These are phyloP conservation scores for Sarcodon sp. DNA, from an alignment of 768 basidiomycete species.

Conservation along the genomic window DNA sequence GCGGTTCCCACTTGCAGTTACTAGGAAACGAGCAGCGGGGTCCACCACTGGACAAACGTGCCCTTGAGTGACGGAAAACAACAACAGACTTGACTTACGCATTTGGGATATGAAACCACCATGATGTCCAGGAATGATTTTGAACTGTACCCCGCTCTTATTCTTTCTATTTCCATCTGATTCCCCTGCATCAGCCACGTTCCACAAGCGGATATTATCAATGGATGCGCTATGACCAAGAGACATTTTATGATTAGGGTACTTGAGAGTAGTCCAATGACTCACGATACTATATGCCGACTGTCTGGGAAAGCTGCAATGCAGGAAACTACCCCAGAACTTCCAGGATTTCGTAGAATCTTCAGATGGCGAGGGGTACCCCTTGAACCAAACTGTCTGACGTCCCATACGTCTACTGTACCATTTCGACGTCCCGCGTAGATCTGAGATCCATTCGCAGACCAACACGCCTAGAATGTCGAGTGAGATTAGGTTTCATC, in stretches of 20 bases:
- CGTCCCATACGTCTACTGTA: constrained; percentile 89
- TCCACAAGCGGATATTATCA: constrained; percentile 92
- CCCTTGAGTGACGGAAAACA: constrained; percentile 3
- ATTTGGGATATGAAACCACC: constrained; percentile 90
- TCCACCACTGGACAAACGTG: constrained; percentile 55
- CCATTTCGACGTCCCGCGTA: constrained; percentile 88
- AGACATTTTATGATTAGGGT: not conserved
- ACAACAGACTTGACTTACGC: constrained; percentile 39
- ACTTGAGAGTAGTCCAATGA: constrained; percentile 8
- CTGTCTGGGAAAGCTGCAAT: constrained; percentile 87
- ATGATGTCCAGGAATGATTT: constrained; percentile 93
- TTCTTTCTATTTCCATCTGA: constrained; percentile 46
- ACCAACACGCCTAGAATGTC: constrained; percentile 78
- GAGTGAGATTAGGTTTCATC: not conserved
- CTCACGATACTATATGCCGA: constrained; percentile 83
- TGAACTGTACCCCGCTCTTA: constrained; percentile 73
- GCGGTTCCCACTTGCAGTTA: constrained; percentile 87
- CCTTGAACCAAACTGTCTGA: constrained; percentile 61
- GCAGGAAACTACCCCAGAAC: constrained; percentile 87
- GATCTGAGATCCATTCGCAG: constrained; percentile 74
- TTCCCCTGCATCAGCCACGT: constrained; percentile 68
- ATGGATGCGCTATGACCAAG: constrained; percentile 56
- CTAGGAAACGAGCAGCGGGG: constrained; percentile 69
- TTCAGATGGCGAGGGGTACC: constrained; percentile 69
- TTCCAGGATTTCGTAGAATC: constrained; percentile 74